These are phyloP conservation scores for Ogataea angusta DNA, from an alignment of 805 yeast genomes.

Conservation along the genomic window DNA sequence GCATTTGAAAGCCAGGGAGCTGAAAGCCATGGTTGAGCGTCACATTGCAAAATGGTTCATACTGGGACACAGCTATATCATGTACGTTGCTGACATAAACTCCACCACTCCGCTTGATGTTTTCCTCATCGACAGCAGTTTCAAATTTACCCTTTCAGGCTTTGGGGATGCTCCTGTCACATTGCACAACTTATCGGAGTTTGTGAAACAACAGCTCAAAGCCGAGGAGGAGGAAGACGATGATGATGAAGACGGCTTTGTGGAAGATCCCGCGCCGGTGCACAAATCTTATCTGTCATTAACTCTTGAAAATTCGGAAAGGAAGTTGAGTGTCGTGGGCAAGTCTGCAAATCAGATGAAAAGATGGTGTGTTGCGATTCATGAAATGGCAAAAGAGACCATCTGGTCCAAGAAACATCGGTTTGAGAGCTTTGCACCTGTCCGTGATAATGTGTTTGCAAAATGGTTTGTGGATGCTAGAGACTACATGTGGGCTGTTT, in stretches of 20 bases:
- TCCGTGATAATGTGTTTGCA: conserved; percentile 78
- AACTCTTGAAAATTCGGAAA: conserved; percentile 71
- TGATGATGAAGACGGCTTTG: conserved; percentile 30
- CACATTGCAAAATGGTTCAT: conserved; percentile 92
- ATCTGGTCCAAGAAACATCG: conserved; percentile 73
- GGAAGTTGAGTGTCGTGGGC: conserved; percentile 71
- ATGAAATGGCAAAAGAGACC: conserved; percentile 62
- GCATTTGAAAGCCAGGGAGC: conserved; percentile 74
- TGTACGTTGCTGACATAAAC: conserved; percentile 80
- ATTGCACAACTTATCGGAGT: conserved; percentile 17
- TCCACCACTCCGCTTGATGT: conserved; percentile 90
- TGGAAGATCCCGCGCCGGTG: conserved; percentile 23
- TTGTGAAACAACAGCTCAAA: conserved; percentile 17
- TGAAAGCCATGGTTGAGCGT: conserved; percentile 84
- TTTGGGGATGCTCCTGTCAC: conserved; percentile 30
- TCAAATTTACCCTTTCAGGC: conserved; percentile 53
- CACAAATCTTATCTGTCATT: conserved; percentile 49
- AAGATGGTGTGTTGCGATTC: conserved; percentile 74
- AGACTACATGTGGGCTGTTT: conserved; percentile 95
- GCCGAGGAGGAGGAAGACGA: conserved; percentile 39
- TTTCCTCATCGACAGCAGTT: conserved; percentile 78
- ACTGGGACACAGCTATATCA: conserved; percentile 77
- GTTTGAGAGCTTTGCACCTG: conserved; percentile 90
- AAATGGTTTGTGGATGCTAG: conserved; percentile 94
- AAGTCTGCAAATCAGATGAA: conserved; percentile 60